Evolutionary conservation across 139 green algal genomes (phyloP).

Genomic region (Chlorella sorokiniana): DNA sequence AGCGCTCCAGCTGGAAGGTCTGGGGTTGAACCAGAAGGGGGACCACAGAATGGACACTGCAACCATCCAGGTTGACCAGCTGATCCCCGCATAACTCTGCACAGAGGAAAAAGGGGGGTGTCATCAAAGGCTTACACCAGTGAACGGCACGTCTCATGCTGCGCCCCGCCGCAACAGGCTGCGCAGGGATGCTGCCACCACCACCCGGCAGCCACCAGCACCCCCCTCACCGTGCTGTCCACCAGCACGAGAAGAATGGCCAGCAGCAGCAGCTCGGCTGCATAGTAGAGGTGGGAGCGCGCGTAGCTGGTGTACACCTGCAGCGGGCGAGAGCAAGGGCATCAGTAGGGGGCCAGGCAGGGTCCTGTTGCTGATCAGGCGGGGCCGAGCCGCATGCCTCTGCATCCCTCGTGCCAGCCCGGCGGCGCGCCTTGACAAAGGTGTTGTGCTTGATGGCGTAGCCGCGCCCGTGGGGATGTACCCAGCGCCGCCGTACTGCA

Average conservation of each 20-base stretch:
- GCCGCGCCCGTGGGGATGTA: constrained; percentile 86
- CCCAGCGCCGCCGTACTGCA: constrained; percentile 71
- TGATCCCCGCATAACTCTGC: constrained; percentile 50
- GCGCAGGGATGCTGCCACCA: constrained; percentile 1
- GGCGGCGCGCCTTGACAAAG: constrained; percentile 64
- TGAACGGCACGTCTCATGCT: neutral
- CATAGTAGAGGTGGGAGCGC: constrained; percentile 74
- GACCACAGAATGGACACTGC: constrained; percentile 64
- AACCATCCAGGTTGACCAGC: constrained; percentile 77
- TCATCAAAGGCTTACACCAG: neutral
- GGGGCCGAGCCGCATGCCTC: constrained; percentile 26
- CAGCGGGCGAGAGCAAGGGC: constrained; percentile 16
- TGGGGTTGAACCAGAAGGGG: constrained; percentile 85
- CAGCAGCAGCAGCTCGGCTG: constrained; percentile 67
- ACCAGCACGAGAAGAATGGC: constrained; percentile 60
- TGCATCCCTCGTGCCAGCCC: neutral
- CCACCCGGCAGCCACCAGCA: neutral
- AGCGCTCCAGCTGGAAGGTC: constrained; percentile 56
- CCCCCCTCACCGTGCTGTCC: constrained; percentile 12
- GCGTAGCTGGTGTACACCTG: constrained; percentile 61
- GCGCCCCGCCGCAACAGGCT: neutral
- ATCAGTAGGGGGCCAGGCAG: too few relatives aligned
- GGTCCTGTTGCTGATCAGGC: neutral
- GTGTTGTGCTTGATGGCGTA: constrained; percentile 78
- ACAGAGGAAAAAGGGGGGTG: neutral